A percentile compares a stretch with the other conserved stretches of the same genome.
These are phyloP conservation scores for Kandelia obovata DNA, from an alignment of 345 rosid genomes.

Conservation along the genomic window DNA sequence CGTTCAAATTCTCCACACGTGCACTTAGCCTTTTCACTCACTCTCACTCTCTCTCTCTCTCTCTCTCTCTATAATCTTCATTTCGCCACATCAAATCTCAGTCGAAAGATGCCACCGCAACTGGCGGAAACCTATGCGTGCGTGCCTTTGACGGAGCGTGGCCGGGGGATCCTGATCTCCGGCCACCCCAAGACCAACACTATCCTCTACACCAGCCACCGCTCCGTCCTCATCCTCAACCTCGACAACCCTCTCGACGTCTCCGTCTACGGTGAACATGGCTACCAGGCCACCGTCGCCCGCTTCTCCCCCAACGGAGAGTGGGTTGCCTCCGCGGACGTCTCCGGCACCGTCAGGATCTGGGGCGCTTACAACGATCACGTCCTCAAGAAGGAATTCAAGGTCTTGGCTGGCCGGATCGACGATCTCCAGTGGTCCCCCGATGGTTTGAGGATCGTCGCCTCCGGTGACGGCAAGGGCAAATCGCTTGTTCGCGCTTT, in stretches of 20 bases:
- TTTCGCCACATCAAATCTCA: not conserved
- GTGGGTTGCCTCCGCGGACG: constrained; percentile 98
- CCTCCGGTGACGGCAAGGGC: constrained; percentile 92
- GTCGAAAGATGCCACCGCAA: constrained; percentile 17
- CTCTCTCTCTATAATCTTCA: not conserved
- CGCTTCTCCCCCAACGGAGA: constrained; percentile 98
- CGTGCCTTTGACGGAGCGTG: constrained; percentile 88
- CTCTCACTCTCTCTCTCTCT: no score
- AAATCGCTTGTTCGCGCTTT: constrained; percentile 94
- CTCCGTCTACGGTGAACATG: constrained; percentile 86
- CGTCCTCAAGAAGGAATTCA: constrained; percentile 91
- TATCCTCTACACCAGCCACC: constrained; percentile 76
- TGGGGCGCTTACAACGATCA: constrained; percentile 83
- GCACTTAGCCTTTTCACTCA: no score
- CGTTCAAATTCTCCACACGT: constrained; percentile 7
- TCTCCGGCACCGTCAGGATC: constrained; percentile 85
- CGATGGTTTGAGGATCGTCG: constrained; percentile 88
- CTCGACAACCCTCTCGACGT: constrained; percentile 76
- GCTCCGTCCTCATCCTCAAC: constrained; percentile 83
- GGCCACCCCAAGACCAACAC: constrained; percentile 67
- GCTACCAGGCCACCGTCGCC: constrained; percentile 88
- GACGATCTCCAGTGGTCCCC: constrained; percentile 99
- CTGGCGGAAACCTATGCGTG: constrained; percentile 73
- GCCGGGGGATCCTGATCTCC: constrained; percentile 81
- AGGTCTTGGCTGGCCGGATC: constrained; percentile 88